phyloP scores from a whole-genome alignment of 306 rosid genomes.

The Senna tora region DNA sequence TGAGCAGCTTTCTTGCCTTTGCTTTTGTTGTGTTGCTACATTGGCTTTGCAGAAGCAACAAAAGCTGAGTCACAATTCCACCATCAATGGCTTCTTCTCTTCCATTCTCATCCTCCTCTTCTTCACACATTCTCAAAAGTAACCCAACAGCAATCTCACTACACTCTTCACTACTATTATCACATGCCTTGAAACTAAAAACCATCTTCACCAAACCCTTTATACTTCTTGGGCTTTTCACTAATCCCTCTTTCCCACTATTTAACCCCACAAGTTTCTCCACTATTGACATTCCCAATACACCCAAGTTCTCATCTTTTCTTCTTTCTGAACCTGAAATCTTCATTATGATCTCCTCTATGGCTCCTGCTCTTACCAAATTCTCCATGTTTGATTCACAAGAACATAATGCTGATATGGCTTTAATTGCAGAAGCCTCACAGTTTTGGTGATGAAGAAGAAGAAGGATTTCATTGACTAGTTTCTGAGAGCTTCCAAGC shows the following conservation, averaged over 20 bases:
- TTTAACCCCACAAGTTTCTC: slow-evolving; percentile 63
- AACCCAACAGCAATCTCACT: slow-evolving; percentile 73
- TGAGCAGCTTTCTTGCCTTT: slow-evolving; percentile 84
- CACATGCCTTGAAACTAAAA: slow-evolving; percentile 66
- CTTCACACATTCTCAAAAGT: slow-evolving; percentile 67
- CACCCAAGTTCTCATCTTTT: slow-evolving; percentile 43
- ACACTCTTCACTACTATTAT: slow-evolving; percentile 63
- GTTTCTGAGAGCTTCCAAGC: slow-evolving; percentile 54
- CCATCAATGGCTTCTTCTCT: slow-evolving; percentile 75
- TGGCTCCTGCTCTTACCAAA: slow-evolving; percentile 59
- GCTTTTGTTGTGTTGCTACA: slow-evolving; percentile 65
- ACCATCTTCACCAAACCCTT: slow-evolving; percentile 68
- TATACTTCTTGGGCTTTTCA: slow-evolving; percentile 51
- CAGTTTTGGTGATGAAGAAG: slow-evolving; percentile 33
- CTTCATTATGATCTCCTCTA: slow-evolving; percentile 58
- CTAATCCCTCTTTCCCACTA: slow-evolving; percentile 62
- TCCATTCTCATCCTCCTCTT: slow-evolving; percentile 55
- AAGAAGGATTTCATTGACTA: slow-evolving; percentile 51
- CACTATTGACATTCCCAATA: slow-evolving; percentile 55
- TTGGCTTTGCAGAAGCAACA: slow-evolving; percentile 88
- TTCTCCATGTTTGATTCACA: slow-evolving; percentile 51
- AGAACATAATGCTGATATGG: slow-evolving; percentile 60
- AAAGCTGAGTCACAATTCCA: slow-evolving; percentile 77
- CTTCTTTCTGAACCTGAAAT: slow-evolving; percentile 49
- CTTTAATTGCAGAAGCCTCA: slow-evolving; percentile 62